Conservation (phyloP, 1,139 yeast species). For the Yamadazyma epiphylla region DNA sequence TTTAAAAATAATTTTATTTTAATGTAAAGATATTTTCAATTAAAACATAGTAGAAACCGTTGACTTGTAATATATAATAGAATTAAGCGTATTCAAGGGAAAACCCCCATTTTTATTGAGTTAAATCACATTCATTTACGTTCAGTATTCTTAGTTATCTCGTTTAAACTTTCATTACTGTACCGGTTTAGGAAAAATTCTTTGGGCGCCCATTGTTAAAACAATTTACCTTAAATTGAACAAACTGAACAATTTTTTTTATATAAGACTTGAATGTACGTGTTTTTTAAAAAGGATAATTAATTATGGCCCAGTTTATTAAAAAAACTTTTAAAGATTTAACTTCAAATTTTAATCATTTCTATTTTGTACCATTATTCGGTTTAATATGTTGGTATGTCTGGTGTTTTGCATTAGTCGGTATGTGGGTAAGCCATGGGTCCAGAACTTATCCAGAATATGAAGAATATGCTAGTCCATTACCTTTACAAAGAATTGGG, state of each 20-base stretch:
- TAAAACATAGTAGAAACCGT: too few species aligned
- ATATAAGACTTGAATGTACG: too few species aligned
- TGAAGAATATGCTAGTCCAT: conserved; percentile 15
- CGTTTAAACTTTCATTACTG: background rate
- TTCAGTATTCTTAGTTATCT: too few species aligned
- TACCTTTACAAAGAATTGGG: conserved; percentile 26
- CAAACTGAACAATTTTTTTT: too few species aligned
- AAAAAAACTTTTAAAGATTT: conserved; percentile 2
- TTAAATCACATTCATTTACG: too few species aligned
- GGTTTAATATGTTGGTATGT: conserved; percentile 27
- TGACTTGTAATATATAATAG: too few species aligned
- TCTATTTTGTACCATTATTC: conserved; percentile 24
- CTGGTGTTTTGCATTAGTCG: conserved; percentile 21
- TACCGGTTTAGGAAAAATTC: background rate
- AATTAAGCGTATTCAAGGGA: too few species aligned
- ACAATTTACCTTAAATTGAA: too few species aligned
- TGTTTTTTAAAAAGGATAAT: background rate
- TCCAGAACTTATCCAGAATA: conserved; percentile 18
- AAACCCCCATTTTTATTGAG: too few species aligned
- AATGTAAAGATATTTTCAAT: too few species aligned
- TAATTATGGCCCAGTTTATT: background rate
- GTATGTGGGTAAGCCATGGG: conserved; percentile 22
- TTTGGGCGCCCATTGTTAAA: background rate
- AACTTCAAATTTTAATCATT: conserved; percentile 24
- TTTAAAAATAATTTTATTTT: too few species aligned